A percentile compares a stretch with the other conserved stretches of the same genome.
Conservation (phyloP, 176 grass and related monocot species). For the Oropetium thomaeum region DNA sequence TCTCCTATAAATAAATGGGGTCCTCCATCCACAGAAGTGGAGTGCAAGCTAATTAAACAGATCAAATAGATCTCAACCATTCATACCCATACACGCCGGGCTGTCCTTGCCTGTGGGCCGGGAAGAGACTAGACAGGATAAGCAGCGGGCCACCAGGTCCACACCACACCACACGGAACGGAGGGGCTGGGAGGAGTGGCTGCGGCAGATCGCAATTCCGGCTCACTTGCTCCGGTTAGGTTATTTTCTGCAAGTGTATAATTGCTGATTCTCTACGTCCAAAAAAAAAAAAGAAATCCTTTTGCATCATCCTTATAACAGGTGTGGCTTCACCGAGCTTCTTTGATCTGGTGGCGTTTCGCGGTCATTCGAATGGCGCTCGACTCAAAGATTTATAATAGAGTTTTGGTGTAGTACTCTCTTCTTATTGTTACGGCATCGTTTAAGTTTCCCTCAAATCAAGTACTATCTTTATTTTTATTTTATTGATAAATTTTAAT, state of each 20-base stretch:
- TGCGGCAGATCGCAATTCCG: neutral
- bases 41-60: neutral
- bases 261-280: neutral
- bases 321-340: neutral
- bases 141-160: neutral
- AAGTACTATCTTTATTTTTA: no score
- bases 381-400: neutral
- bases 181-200: no score
- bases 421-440: neutral
- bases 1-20: no score
- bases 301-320: neutral
- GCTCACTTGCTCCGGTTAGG: neutral
- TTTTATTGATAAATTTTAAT: no score
- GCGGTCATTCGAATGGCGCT: neutral
- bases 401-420: neutral
- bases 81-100: neutral
- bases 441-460: slow-evolving; percentile 1
- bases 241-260: neutral
- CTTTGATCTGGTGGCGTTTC: neutral
- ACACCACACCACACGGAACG: neutral
- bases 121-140: neutral
- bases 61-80: neutral
- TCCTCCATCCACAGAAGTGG: neutral
- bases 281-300: neutral
- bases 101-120: neutral